Percentiles rank a stretch among this genome's conserved stretches.
Conservation (phyloP, 257 asterid genomes). For the Petunia axillaris region DNA sequence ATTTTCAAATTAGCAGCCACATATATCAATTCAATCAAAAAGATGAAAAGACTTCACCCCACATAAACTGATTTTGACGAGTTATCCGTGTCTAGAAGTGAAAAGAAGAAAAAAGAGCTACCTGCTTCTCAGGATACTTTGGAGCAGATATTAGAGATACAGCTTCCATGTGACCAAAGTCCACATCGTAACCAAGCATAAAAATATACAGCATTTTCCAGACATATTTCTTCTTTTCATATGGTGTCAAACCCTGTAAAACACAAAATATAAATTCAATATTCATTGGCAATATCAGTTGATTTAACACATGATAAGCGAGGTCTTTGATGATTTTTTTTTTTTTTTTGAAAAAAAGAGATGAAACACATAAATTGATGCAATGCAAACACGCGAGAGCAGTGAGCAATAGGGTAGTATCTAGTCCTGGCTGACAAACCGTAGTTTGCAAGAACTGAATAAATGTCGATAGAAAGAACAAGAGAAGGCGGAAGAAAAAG, state of each 20-base stretch:
- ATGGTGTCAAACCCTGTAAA: conserved; percentile 82
- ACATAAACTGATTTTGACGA: not conserved
- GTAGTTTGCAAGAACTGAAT: conserved; percentile 12
- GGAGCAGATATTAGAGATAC: conserved; percentile 98
- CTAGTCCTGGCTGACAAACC: not conserved
- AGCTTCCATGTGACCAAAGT: conserved; percentile 99
- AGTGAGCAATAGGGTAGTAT: not conserved
- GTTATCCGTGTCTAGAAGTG: conserved; percentile 20
- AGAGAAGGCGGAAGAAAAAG: not conserved
- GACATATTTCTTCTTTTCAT: conserved; percentile 97
- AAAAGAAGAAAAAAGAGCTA: conserved; percentile 29
- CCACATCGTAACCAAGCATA: conserved; percentile 99
- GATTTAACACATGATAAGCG: not conserved
- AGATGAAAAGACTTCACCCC: not conserved
- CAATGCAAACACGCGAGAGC: not conserved
- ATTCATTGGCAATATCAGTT: not conserved
- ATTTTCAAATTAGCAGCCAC: conserved; percentile 4
- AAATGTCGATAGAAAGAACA: not conserved
- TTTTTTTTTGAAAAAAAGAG: not conserved
- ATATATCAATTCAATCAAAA: conserved; percentile 9
- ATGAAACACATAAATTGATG: not conserved
- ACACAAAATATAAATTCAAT: conserved; percentile 18
- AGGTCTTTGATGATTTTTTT: not conserved
- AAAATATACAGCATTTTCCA: conserved; percentile 99
- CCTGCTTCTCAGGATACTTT: conserved; percentile 99